These are phyloP conservation scores for Penicillium sp. DNA, from an alignment of 2,329 filamentous ascomycete species.

Conservation along the genomic window DNA sequence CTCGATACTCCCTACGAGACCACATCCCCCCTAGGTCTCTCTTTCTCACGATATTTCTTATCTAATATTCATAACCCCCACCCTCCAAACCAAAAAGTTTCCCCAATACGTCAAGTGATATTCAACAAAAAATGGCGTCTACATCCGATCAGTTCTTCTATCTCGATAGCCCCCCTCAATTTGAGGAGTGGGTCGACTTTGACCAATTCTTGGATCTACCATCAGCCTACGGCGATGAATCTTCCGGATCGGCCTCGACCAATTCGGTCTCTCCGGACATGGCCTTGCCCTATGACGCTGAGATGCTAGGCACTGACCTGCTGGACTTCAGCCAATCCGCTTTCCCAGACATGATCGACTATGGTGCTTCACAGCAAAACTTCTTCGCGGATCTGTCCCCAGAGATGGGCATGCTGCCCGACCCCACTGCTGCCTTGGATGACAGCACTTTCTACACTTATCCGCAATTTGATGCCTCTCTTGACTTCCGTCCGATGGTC, in stretches of 20 bases:
- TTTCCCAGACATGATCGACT: constrained; percentile 32
- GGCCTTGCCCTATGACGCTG: constrained; percentile 32
- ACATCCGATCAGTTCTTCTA: constrained; percentile 33
- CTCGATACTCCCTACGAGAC: background rate
- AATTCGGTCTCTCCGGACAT: constrained; percentile 38
- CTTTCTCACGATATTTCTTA: background rate
- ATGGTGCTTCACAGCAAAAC: constrained; percentile 26
- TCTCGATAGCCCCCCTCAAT: constrained; percentile 25
- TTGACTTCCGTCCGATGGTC: constrained; percentile 37
- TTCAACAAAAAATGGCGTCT: constrained; percentile 30
- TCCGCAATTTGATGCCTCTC: constrained; percentile 20
- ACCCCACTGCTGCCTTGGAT: constrained; percentile 23
- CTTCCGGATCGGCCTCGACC: constrained; percentile 36
- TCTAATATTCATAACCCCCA: background rate
- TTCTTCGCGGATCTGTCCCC: constrained; percentile 23
- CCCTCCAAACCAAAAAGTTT: background rate
- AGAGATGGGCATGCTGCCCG: constrained; percentile 23
- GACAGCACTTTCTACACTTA: constrained; percentile 21
- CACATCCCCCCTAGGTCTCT: background rate
- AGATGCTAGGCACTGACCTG: constrained; percentile 28
- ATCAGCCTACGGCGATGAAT: constrained; percentile 33
- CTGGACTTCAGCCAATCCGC: constrained; percentile 26
- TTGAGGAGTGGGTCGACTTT: constrained; percentile 40
- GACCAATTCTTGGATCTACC: constrained; percentile 40
- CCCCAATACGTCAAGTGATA: constrained; percentile 2